phyloP scores from a whole-genome alignment of 345 rosid species.

The Litchi chinensis region DNA sequence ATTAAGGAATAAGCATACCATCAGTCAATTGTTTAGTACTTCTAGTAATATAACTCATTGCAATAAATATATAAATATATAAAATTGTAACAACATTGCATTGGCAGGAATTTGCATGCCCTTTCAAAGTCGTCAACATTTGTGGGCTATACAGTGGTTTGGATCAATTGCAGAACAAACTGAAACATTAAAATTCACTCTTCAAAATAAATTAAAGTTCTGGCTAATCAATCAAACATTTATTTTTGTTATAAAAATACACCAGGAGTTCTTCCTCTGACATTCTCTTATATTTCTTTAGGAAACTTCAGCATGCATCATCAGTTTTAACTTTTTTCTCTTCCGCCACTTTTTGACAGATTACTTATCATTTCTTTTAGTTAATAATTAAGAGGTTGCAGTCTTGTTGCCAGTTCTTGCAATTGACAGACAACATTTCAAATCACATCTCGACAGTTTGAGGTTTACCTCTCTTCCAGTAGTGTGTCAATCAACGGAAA shows the following conservation, averaged over 20 bases:
- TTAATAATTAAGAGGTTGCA: neutral
- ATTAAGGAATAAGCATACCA: neutral
- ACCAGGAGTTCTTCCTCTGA: neutral
- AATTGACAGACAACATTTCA: neutral
- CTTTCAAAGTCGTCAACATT: neutral
- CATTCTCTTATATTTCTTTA: neutral
- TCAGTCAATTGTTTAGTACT: neutral
- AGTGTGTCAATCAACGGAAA: conserved; percentile 96
- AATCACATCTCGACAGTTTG: conserved; percentile 4
- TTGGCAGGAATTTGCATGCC: conserved; percentile 1
- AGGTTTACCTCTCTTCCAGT: conserved; percentile 80
- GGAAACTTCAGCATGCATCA: neutral
- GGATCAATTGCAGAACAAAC: neutral
- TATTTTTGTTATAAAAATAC: neutral
- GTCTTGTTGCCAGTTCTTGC: neutral
- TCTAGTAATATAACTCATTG: neutral
- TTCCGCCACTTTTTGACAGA: neutral
- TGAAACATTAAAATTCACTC: neutral
- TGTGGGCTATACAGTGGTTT: neutral
- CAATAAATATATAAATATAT: neutral
- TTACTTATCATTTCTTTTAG: neutral
- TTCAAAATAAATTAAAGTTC: neutral
- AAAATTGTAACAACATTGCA: neutral
- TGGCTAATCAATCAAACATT: neutral
- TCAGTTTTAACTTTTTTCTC: neutral